phyloP scores from a whole-genome alignment of 2,329 filamentous ascomycete genomes.

The Botrytis pseudocinerea region DNA sequence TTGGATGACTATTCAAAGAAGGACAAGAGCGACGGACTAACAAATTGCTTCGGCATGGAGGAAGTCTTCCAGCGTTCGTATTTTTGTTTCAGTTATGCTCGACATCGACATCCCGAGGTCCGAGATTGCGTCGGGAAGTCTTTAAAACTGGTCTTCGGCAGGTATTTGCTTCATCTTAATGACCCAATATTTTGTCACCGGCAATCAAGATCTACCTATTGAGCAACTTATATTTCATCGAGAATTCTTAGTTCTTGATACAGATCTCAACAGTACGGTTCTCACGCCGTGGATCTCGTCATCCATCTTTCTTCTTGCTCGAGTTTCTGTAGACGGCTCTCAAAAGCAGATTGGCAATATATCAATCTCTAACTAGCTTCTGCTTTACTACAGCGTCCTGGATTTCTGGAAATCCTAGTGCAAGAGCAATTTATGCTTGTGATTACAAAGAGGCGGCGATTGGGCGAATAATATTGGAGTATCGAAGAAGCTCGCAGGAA shows the following conservation, averaged over 20 bases:
- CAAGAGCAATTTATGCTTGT: background rate
- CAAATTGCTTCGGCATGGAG: background rate
- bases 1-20: background rate
- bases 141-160: conserved; percentile 54
- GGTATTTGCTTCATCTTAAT: conserved; percentile 88
- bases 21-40: fast-evolving
- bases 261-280: conserved; percentile 28
- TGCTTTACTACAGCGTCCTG: background rate
- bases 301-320: conserved; percentile 44
- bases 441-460: background rate
- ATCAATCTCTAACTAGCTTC: background rate
- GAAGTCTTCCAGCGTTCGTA: background rate
- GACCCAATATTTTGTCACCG: conserved; percentile 85
- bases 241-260: background rate
- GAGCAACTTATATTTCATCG: conserved; percentile 42
- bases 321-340: background rate
- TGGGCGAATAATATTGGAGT: background rate
- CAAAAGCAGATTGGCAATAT: background rate
- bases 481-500: background rate
- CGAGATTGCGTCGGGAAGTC: background rate
- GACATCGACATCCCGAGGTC: background rate
- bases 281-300: conserved; percentile 41
- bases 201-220: conserved; percentile 51
- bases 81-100: background rate
- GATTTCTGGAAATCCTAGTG: too few species aligned